These are phyloP conservation scores for Cryptococcus hybrid DNA, from an alignment of 1,284 basidiomycete genomes.

Conservation along the genomic window DNA sequence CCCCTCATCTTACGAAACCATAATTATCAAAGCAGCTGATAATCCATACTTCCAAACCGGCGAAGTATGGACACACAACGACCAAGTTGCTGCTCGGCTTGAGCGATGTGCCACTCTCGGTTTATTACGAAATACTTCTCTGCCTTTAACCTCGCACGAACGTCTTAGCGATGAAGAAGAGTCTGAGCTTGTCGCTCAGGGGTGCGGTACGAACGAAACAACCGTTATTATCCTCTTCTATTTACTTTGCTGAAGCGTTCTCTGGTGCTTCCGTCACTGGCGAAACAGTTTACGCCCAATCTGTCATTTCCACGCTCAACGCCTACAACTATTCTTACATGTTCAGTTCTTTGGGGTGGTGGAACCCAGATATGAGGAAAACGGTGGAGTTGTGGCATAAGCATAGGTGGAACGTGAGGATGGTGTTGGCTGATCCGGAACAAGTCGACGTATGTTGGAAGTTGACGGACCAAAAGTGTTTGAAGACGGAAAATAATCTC, in stretches of 20 bases:
- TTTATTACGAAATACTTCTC: slow-evolving; percentile 28
- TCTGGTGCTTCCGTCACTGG: slow-evolving; percentile 25
- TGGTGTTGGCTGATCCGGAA: slow-evolving; percentile 33
- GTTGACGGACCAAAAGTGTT: slow-evolving; percentile 20
- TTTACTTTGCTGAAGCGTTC: slow-evolving; percentile 32
- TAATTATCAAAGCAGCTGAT: background rate
- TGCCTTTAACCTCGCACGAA: slow-evolving; percentile 8
- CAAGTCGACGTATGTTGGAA: slow-evolving; percentile 32
- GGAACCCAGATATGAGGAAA: slow-evolving; percentile 32
- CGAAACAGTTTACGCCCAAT: slow-evolving; percentile 38
- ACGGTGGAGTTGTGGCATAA: slow-evolving; percentile 31
- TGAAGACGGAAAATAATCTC: slow-evolving; percentile 28
- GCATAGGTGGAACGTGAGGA: slow-evolving; percentile 27
- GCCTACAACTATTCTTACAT: slow-evolving; percentile 36
- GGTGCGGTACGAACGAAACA: slow-evolving; percentile 39
- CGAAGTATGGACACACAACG: slow-evolving; percentile 33
- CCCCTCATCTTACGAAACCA: background rate
- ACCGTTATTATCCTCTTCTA: slow-evolving; percentile 35
- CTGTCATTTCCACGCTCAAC: slow-evolving; percentile 37
- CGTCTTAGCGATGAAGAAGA: slow-evolving; percentile 19
- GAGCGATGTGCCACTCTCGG: slow-evolving; percentile 25
- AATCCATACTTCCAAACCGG: slow-evolving; percentile 22
- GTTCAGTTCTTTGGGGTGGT: slow-evolving; percentile 34
- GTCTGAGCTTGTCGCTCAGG: slow-evolving; percentile 12
- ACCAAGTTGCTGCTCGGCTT: slow-evolving; percentile 16